These are phyloP conservation scores for Podila verticillata DNA, from an alignment of 192 early-diverging fungal species.

Conservation along the genomic window DNA sequence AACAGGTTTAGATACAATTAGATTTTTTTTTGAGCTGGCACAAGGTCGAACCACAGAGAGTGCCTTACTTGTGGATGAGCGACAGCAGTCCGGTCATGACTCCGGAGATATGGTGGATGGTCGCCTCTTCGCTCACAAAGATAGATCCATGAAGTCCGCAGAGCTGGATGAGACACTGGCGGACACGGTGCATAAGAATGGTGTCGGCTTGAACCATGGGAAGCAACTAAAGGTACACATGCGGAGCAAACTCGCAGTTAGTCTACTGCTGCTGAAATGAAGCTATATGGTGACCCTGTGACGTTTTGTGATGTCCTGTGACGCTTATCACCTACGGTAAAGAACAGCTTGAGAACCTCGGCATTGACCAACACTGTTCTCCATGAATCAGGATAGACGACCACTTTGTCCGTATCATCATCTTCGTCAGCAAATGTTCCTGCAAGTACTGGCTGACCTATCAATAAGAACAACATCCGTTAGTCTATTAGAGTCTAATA, in stretches of 20 bases:
- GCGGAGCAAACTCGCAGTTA: neutral
- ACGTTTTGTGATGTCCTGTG: too few relatives aligned
- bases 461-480: neutral
- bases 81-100: slow-evolving; percentile 64
- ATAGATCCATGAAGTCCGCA: slow-evolving; percentile 68
- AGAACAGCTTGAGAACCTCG: slow-evolving; percentile 72
- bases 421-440: slow-evolving; percentile 52
- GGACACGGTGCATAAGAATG: slow-evolving; percentile 57
- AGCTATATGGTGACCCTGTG: too few relatives aligned
- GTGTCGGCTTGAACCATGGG: slow-evolving; percentile 57
- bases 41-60: neutral
- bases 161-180: slow-evolving; percentile 72
- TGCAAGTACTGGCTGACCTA: slow-evolving; percentile 46
- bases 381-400: slow-evolving; percentile 63
- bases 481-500: neutral
- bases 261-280: neutral
- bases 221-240: slow-evolving; percentile 48
- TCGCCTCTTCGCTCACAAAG: slow-evolving; percentile 55
- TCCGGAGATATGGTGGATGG: slow-evolving; percentile 61
- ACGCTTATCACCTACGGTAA: slow-evolving; percentile 54
- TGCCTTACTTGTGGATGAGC: slow-evolving; percentile 63
- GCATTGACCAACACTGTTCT: slow-evolving; percentile 58
- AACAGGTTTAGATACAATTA: neutral
- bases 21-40: neutral
- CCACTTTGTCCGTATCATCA: slow-evolving; percentile 27